Percentiles rank a stretch among this genome's conserved stretches.
phyloP scores from a whole-genome alignment of 257 asterid species.

The Anisodus acutangulus region DNA sequence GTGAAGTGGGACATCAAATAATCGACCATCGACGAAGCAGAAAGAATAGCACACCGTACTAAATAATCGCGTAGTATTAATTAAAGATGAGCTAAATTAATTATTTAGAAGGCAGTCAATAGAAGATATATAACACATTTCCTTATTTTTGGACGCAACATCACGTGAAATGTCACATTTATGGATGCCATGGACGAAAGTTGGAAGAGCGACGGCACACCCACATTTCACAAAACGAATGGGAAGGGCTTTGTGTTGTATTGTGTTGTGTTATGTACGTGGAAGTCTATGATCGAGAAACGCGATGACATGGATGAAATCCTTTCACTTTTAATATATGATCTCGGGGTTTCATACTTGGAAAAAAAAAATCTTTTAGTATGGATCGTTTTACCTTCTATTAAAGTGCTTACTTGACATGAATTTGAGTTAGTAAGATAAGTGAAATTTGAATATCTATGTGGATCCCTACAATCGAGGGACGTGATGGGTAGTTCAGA shows the following conservation, averaged over 20 bases:
- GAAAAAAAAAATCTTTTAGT: no score
- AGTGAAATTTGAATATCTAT: not conserved
- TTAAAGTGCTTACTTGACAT: not conserved
- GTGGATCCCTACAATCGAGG: not conserved
- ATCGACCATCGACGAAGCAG: not conserved
- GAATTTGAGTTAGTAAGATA: not conserved
- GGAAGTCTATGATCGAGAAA: no score
- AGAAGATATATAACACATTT: constrained; percentile 30
- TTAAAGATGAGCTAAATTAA: constrained; percentile 24
- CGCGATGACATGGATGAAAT: not conserved
- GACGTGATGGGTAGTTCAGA: not conserved
- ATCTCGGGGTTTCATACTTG: not conserved
- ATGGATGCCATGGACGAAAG: not conserved
- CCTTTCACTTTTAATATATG: not conserved
- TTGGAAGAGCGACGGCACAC: constrained; percentile 22
- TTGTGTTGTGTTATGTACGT: not conserved
- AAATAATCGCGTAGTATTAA: not conserved
- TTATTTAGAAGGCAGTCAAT: constrained; percentile 27
- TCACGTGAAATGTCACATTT: constrained; percentile 48
- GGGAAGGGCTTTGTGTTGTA: not conserved
- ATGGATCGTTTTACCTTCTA: not conserved
- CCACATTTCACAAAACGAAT: not conserved
- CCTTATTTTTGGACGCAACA: constrained; percentile 25
- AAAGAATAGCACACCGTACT: not conserved
- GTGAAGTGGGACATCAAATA: not conserved